phyloP scores from a whole-genome alignment of 106 monocot species.

The Platanthera zijinensis region DNA sequence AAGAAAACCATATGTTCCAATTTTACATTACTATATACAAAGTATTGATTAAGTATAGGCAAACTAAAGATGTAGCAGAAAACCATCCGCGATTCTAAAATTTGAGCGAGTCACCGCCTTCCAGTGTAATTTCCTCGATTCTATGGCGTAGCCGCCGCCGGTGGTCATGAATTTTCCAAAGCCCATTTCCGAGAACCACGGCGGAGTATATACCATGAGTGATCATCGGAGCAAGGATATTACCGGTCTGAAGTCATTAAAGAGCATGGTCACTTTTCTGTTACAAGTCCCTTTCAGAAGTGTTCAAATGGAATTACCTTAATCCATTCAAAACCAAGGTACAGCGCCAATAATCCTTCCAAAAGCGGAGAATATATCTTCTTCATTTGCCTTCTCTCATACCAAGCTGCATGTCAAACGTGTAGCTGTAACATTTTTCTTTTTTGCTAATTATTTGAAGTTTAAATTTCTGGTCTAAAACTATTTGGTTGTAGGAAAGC shows the following conservation, averaged over 20 bases:
- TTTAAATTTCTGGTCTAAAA: too few species aligned
- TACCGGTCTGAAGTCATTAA: constrained; percentile 64
- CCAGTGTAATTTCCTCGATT: constrained; percentile 50
- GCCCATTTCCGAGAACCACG: constrained; percentile 73
- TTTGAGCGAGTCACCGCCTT: constrained; percentile 18
- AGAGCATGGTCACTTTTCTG: not conserved
- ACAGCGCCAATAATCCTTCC: constrained; percentile 84
- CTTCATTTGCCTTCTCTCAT: constrained; percentile 84
- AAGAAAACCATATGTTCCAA: not conserved
- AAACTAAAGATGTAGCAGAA: not conserved
- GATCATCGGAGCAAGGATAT: constrained; percentile 88
- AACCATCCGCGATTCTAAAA: not conserved
- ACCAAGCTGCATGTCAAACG: constrained; percentile 64
- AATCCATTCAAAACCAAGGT: constrained; percentile 97
- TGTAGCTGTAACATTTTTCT: not conserved
- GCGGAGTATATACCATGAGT: constrained; percentile 95
- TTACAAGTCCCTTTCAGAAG: not conserved
- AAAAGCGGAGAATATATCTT: constrained; percentile 93
- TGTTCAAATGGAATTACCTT: constrained; percentile 36
- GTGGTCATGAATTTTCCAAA: constrained; percentile 89
- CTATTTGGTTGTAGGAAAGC: too few species aligned
- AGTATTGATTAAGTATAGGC: not conserved
- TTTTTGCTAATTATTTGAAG: not conserved
- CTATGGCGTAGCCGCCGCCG: constrained; percentile 51
- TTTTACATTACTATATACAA: not conserved